phyloP scores from a whole-genome alignment of 805 yeast genomes.

The Candida manassasensis region DNA sequence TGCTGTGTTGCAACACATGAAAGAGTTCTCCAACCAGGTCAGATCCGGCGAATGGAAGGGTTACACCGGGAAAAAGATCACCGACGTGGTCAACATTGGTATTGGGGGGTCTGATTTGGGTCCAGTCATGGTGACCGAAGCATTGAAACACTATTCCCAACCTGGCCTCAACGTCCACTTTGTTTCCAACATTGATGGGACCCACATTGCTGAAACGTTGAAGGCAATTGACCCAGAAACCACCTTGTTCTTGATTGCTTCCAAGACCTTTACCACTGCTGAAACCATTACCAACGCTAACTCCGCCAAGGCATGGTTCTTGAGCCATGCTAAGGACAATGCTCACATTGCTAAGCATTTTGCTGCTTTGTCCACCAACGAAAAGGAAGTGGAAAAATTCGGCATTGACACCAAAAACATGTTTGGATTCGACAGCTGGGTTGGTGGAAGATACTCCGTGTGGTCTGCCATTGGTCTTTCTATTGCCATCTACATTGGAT shows the following conservation, averaged over 20 bases:
- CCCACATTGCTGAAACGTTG: slow-evolving; percentile 89
- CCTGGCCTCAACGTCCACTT: slow-evolving; percentile 77
- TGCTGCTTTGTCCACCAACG: slow-evolving; percentile 94
- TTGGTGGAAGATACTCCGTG: slow-evolving; percentile 99
- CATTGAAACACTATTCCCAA: slow-evolving; percentile 82
- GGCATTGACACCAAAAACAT: slow-evolving; percentile 97
- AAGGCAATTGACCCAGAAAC: slow-evolving; percentile 80
- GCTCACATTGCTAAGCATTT: slow-evolving; percentile 92
- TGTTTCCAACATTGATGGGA: slow-evolving; percentile 98
- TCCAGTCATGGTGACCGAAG: slow-evolving; percentile 99
- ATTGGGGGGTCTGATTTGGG: slow-evolving; percentile 99
- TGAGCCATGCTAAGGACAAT: slow-evolving; percentile 60
- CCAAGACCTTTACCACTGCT: slow-evolving; percentile 98
- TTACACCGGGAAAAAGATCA: slow-evolving; percentile 89
- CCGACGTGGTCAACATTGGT: slow-evolving; percentile 95
- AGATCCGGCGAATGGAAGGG: slow-evolving; percentile 97
- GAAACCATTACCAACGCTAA: slow-evolving; percentile 96
- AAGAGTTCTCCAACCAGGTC: slow-evolving; percentile 84
- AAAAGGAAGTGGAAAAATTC: slow-evolving; percentile 82
- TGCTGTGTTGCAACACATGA: slow-evolving; percentile 89
- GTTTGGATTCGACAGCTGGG: slow-evolving; percentile 99
- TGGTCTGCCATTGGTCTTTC: slow-evolving; percentile 99
- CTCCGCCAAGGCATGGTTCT: slow-evolving; percentile 93
- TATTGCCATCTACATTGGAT: slow-evolving; percentile 92
- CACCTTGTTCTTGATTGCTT: slow-evolving; percentile 86